Base-by-base conservation (phyloP, 2,329 filamentous ascomycete genomes). In the Ophiostoma himal-ulmi region DNA sequence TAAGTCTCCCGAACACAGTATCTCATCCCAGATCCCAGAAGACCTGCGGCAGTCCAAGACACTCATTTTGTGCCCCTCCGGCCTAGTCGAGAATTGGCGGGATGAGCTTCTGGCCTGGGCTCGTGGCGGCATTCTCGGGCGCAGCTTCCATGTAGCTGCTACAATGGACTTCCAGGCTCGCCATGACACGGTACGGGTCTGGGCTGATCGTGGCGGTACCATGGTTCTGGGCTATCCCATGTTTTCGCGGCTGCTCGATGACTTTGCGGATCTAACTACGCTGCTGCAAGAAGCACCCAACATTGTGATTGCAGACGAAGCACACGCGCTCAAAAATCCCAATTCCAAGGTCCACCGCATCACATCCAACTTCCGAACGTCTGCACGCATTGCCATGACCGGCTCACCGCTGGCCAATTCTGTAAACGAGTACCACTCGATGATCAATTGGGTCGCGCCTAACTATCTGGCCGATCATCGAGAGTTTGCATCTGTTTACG, bases 371-470 rank as follows among this genome's bases (percentile, higher is more conserved):
- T 90, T 97, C 76, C 82, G 78, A 72, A 91, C 93, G 0, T 86
- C 82, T 69, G 89, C 85, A 72, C 88, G 93, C 13, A 91, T 97
- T 73, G 94, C 93, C 6, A 82, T 97, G 72, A 96, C 93, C 0
- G 94, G 93, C 0, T 94, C 93, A 0, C 94, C 94, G 0, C 82
- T 97, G 68, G 89, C 91, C 5, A 97, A 97, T 76, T 91, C 92
- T 68, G 87, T 97, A 0, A 82, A 85, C 37, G 94, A 97, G 75
- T 96, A 96, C 76, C 93, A 89, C 76, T 82, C 88, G n/a, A 92
- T 96, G 87, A 90, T 97, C 71, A 86, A 94, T 73, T 97, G 93
- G 92, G 88, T 95, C 68, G 89, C 92, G 1, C 91, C 91, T 0
- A 87, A 87, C 34, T 97, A 92, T 77, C 83, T 97, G 2, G 93